Percentiles rank a stretch among this genome's conserved stretches.
These are phyloP conservation scores for Metarhizium humberi DNA, from an alignment of 2,329 filamentous ascomycete species.

Conservation along the genomic window DNA sequence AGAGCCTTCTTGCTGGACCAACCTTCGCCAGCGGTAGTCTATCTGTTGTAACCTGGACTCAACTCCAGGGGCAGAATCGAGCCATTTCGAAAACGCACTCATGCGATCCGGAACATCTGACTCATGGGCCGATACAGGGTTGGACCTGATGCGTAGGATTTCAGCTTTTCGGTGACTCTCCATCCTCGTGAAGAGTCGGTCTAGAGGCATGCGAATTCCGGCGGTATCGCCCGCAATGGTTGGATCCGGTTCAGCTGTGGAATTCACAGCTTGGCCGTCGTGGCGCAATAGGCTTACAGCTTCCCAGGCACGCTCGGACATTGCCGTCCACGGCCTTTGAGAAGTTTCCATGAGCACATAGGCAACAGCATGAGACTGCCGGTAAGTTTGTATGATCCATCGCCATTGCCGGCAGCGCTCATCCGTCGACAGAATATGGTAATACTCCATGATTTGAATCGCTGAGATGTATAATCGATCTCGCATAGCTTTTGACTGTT, in stretches of 20 bases:
- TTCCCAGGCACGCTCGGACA: slow-evolving; percentile 36
- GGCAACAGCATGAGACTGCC: slow-evolving; percentile 49
- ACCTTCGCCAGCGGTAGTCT: too few relatives aligned
- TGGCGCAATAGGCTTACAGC: background rate
- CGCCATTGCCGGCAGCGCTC: slow-evolving; percentile 39
- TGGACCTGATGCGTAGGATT: background rate
- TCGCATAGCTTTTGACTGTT: slow-evolving; percentile 28
- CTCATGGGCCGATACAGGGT: too few relatives aligned
- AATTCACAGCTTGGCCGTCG: too few relatives aligned
- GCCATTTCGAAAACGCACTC: too few relatives aligned
- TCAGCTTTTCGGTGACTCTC: background rate
- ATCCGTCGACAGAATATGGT: slow-evolving; percentile 42
- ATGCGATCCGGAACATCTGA: too few relatives aligned
- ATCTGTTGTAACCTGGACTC: too few relatives aligned
- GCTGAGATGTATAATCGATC: slow-evolving; percentile 36
- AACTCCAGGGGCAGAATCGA: too few relatives aligned
- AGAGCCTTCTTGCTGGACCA: too few relatives aligned
- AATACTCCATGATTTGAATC: slow-evolving; percentile 48
- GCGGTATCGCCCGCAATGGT: background rate
- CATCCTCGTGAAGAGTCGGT: background rate
- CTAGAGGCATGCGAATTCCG: background rate
- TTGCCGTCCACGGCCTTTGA: slow-evolving; percentile 34
- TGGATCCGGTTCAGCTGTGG: background rate
- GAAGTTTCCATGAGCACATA: slow-evolving; percentile 44
- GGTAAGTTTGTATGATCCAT: slow-evolving; percentile 51